Base-by-base conservation (phyloP, 176 grass and related monocot species). In the Elymus sibiricus region DNA sequence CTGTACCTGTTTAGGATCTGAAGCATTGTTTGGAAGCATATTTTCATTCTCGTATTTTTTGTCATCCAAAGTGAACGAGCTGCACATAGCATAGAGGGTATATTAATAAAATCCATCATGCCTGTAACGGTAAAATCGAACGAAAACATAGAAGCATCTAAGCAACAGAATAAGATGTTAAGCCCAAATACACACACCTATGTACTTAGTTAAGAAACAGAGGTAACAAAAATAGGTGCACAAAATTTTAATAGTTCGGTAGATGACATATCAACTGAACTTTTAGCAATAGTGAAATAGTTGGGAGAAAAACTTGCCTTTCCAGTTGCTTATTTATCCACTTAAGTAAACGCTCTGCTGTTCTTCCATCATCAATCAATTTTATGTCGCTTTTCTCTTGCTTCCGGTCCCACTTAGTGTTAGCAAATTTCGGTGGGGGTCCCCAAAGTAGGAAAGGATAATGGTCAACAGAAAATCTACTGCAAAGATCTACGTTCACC, bases 371-470 rank as follows among this genome's bases (percentile, higher is more conserved):
- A 74, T 91, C 94, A 88, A 99, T 90, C 58, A 82, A 49, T 88
- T 91, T 89, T 77, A 99, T 90, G 70, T 91, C 90, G 79, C 82
- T 92, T 70, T 96, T 99, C 59, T 94, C 88, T 92, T 95, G 83
- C 84, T 99, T 94, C 56, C 87, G 88, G 81, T 96, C 83, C 94
- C 94, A 96, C 83, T 92, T 79, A 87, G 68, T 64, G 11, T 49
- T 60, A 80, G 71, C 37, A 81, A 99, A 96, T 91, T 94, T 96
- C 69, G 59, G 49, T 72, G 97, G 97, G 1, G 94, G 88, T 0
- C 92, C 97, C 97, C 94, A 99, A 9, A 96, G 80, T 49, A 99
- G 82, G 90, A 96, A 96, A 85, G 97, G 97, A 82, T 96, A 99
- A 86, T 85, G 92, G 6, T 75, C 74, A 49, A 96, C 94, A 49